A percentile compares a stretch with the other conserved stretches of the same genome.
These are phyloP conservation scores for Omphalotus guepiniiformis DNA, from an alignment of 768 basidiomycete genomes.

Conservation along the genomic window DNA sequence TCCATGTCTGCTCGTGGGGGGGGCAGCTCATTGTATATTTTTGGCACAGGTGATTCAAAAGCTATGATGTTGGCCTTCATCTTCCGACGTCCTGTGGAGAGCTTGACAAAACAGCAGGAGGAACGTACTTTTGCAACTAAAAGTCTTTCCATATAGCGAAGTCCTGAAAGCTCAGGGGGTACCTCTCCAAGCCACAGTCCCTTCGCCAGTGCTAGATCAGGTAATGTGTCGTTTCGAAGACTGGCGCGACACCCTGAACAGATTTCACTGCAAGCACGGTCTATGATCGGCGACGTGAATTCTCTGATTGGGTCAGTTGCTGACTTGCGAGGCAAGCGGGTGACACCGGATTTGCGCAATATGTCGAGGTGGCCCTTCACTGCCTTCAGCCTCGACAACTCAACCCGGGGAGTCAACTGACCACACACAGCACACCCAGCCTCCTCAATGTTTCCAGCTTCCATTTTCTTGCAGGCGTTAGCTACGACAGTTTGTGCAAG, in stretches of 20 bases:
- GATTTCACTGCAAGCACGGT: background rate
- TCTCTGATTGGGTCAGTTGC: background rate
- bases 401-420: slow-evolving; percentile 7
- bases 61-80: background rate
- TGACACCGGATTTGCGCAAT: background rate
- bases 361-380: slow-evolving; percentile 8
- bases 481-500: too few species aligned
- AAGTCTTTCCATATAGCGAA: background rate
- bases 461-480: too few species aligned
- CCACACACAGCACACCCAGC: slow-evolving; percentile 30
- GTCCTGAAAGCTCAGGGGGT: slow-evolving; percentile 3
- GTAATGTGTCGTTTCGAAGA: background rate
- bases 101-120: background rate
- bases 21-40: slow-evolving; percentile 28
- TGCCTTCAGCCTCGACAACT: slow-evolving; percentile 1
- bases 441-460: slow-evolving; percentile 22
- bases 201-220: slow-evolving; percentile 6
- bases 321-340: background rate
- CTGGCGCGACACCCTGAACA: slow-evolving; percentile 1
- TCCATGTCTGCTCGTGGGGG: slow-evolving; percentile 27
- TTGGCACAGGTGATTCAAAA: slow-evolving; percentile 6
- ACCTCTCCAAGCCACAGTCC: slow-evolving; percentile 12
- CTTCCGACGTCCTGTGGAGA: background rate
- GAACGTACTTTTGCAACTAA: background rate
- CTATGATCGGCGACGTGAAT: background rate